Conservation (phyloP, 75 land plant species). For the Adiantum capillusveneris region DNA sequence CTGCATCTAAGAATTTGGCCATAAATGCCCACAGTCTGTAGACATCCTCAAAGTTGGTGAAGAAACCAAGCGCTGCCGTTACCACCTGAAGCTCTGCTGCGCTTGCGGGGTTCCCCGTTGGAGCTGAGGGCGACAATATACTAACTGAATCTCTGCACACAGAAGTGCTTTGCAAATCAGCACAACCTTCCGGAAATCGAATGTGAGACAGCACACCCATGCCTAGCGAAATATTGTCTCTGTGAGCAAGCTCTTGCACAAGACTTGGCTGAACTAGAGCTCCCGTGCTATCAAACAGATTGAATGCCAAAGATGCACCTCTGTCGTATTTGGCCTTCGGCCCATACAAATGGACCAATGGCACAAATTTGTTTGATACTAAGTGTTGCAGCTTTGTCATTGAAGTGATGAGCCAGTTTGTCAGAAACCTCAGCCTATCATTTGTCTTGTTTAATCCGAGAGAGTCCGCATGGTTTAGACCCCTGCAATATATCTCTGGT, state of each 20-base stretch:
- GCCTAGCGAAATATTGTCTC: slow-evolving; percentile 67
- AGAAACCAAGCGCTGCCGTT: too few species aligned
- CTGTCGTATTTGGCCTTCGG: slow-evolving; percentile 88
- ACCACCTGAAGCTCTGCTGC: too few species aligned
- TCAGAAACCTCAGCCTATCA: slow-evolving; percentile 51
- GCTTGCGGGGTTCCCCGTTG: too few species aligned
- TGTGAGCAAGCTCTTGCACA: slow-evolving; percentile 77
- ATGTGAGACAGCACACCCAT: slow-evolving; percentile 73
- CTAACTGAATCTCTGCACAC: too few species aligned
- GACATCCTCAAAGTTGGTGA: too few species aligned
- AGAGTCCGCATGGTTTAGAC: slow-evolving; percentile 81
- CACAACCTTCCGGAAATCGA: slow-evolving; percentile 33
- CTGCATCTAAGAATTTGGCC: too few species aligned
- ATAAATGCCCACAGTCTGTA: too few species aligned
- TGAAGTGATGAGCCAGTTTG: slow-evolving; percentile 90
- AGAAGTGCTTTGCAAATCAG: slow-evolving; percentile 19
- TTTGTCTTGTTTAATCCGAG: slow-evolving; percentile 92
- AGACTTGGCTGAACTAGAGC: slow-evolving; percentile 48
- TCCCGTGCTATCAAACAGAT: slow-evolving; percentile 49
- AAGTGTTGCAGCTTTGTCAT: slow-evolving; percentile 61
- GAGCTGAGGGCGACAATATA: too few species aligned
- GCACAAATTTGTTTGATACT: slow-evolving; percentile 20
- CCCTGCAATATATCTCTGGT: slow-evolving; percentile 66
- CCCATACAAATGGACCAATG: slow-evolving; percentile 83
- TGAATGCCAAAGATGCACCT: slow-evolving; percentile 91